Evolutionary conservation across 2,329 filamentous ascomycete genomes (phyloP), one percentile per base, ranked within the genome.

Genomic region (Neodidymelliopsis sp.): DNA sequence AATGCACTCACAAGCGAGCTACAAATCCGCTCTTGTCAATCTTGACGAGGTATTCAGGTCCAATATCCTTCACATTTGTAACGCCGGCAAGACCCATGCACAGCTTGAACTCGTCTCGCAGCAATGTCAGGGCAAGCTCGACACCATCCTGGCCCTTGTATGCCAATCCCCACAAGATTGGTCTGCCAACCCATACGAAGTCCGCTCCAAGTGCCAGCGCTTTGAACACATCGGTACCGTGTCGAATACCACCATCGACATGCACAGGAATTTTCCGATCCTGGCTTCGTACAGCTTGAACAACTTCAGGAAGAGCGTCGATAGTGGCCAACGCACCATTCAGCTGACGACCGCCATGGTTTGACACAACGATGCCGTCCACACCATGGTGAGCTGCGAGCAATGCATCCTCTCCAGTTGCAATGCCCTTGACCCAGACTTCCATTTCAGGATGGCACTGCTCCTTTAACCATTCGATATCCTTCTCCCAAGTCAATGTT

Each of bases 171-270:
- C 84, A 96, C 35, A 96, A 77, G 11, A 89, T 11, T 6, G 68
- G 62, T 16, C 70, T 42, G 1, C 70, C 70, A 4, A 73, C 49
- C 42, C 93, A 94, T 1, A 97, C 91, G 33, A 91, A 93, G 66
- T 84, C 90, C 18, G 93, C 94, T 27, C 94, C 94, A 0, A 97
- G 81, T 67, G 91, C 96, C 7, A 97, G 79, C 10, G 92, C 93
- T 77, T 97, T 97, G 73, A 97, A 84, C 53, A 97, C 91, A 71
- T 97, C 94, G 0, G 92, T 96, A 6, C 88, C 91, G 33, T 93
- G 85, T 30, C 92, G 84, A 33, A 97, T 81, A 31, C 93, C 93
- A 16, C 94, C 93, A 71, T 97, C 94, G 38, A 97, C 79, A 73
- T 84, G 97, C 13, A 97, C 81, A 69, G 97, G 91, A 1, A 67